Evolutionary conservation across 2,329 filamentous ascomycete genomes (phyloP).

Genomic region (Cordyceps farinosa): DNA sequence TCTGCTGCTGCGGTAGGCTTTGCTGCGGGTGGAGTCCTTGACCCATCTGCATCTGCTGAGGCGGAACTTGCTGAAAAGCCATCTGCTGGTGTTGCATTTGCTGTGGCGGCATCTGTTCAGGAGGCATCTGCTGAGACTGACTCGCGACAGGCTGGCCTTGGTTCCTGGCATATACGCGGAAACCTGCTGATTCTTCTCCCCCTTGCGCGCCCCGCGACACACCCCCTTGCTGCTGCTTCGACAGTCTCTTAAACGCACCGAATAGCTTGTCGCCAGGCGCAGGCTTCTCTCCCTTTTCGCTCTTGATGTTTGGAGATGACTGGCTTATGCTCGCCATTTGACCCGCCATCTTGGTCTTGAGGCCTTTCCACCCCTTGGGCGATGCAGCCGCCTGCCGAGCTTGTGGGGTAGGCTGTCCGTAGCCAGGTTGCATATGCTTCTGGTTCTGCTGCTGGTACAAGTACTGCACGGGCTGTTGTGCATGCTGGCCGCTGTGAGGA

Average conservation of each 20-base stretch:
- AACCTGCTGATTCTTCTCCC: neutral
- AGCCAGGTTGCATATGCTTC: neutral
- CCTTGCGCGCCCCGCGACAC: neutral
- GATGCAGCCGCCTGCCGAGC: neutral
- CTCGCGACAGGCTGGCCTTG: neutral
- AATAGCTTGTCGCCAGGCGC: constrained; percentile 28
- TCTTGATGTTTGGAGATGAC: neutral
- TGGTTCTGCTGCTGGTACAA: neutral
- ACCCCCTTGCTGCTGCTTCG: constrained; percentile 26
- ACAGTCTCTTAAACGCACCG: constrained; percentile 31
- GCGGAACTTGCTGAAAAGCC: neutral
- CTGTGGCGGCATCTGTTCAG: neutral
- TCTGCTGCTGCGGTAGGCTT: constrained; percentile 16
- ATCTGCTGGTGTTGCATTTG: neutral
- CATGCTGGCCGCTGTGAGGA: neutral
- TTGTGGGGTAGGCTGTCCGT: neutral
- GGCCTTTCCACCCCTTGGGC: constrained; percentile 31
- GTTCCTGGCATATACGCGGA: neutral
- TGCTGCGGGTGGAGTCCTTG: neutral
- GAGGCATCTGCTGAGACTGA: neutral
- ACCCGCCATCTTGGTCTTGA: constrained; percentile 32
- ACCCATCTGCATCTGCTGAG: neutral
- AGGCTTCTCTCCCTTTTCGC: constrained; percentile 17
- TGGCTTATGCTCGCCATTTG: constrained; percentile 25
- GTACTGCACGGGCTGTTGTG: neutral